Evolutionary conservation across 2,329 filamentous ascomycete species (phyloP), one percentile per base, ranked within the genome.

Genomic region (Biscogniauxia sp.): DNA sequence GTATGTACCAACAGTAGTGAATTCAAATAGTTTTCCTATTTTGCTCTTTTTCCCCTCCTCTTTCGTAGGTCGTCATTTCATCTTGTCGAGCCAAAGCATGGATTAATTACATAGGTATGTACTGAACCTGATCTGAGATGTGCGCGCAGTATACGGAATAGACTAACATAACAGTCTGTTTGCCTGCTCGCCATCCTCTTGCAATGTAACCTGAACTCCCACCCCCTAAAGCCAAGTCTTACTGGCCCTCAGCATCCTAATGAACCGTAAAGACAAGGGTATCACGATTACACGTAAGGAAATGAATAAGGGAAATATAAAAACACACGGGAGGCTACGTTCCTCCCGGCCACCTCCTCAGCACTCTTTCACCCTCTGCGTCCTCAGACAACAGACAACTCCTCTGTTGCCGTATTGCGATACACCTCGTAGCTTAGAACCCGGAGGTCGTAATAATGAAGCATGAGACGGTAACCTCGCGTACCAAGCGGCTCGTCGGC

Each of bases 361-460:
- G 7, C 37, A 45, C 6, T n/a, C 37, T 45, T 45, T 2, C 37
- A n/a, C 7, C 37, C 6, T 32, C 28, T 54, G 3, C 20, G 9
- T 55, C 56, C 53, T 68, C 59, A 71, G 25, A 67, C 19, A 25
- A 74, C 55, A 4, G 55, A 66, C 23, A 77, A 66, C 32, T 61
- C 66, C 55, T 71, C 67, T 17, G 64, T 70, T 72, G 66, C 60
- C 50, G 73, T 72, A 52, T 78, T 74, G 25, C 82, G 77, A 52
- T 75, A 79, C 57, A 92, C 74, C 72, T 91, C 87, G 75, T 92
- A 93, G 61, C 83, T 88, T 65, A 92, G 70, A 26, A 93, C 82
- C 1, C 84, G 83, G 68, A 91, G 86, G 73, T 92, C 86, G 60
- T 82, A 82, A 71, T 89, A 93, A 72, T 91, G 87, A 73, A 93